Conservation (phyloP, 148 eudicot species). For the Amaranthus hypochondriacus region DNA sequence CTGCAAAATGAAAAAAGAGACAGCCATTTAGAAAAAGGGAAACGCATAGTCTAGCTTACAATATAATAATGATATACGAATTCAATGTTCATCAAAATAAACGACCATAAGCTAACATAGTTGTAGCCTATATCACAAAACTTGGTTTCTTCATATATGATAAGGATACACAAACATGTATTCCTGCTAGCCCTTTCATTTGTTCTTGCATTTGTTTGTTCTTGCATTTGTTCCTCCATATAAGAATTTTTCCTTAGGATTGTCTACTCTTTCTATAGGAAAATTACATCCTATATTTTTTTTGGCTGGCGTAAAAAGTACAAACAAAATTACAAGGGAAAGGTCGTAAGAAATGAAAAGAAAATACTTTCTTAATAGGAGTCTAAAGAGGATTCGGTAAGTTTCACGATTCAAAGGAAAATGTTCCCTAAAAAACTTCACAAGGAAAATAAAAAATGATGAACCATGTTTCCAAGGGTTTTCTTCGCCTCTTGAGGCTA, state of each 20-base stretch:
- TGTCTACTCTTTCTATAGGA: no score
- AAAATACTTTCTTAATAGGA: not conserved
- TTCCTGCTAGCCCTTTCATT: no score
- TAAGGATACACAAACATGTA: not conserved
- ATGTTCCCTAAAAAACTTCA: not conserved
- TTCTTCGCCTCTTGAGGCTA: not conserved
- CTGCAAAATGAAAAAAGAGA: constrained; percentile 13
- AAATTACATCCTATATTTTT: no score
- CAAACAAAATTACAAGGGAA: no score
- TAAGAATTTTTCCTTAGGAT: no score
- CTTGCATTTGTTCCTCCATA: no score
- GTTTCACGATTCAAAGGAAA: not conserved
- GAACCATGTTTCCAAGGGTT: not conserved
- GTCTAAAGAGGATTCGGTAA: not conserved
- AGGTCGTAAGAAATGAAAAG: no score
- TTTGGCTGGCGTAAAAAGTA: no score
- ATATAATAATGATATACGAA: not conserved
- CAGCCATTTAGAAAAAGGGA: not conserved
- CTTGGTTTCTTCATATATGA: no score
- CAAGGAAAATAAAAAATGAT: not conserved
- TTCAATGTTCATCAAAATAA: not conserved
- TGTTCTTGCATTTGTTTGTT: no score
- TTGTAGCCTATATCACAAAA: no score
- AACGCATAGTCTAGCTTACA: not conserved
- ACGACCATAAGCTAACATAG: no score